Conservation (phyloP, 1,284 basidiomycete genomes). For the Fomitiporia mediterranea region DNA sequence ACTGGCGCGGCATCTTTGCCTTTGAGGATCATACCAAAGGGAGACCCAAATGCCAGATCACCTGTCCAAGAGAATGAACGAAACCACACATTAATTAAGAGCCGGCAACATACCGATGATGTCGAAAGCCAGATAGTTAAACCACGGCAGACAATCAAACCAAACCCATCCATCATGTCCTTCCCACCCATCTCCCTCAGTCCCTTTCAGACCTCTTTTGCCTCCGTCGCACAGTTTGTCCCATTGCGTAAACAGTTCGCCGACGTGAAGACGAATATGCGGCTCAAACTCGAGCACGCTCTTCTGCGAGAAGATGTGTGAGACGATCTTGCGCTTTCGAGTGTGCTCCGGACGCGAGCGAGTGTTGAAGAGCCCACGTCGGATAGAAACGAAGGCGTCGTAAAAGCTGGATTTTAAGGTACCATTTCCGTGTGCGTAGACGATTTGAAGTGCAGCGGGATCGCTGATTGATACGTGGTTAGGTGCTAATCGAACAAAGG, state of each 20-base stretch:
- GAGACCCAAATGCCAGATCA: slow-evolving; percentile 79
- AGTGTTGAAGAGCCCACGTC: slow-evolving; percentile 81
- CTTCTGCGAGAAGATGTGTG: slow-evolving; percentile 85
- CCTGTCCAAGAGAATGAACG: slow-evolving; percentile 34
- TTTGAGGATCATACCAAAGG: slow-evolving; percentile 86
- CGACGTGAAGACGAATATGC: slow-evolving; percentile 61
- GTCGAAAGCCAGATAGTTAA: slow-evolving; percentile 84
- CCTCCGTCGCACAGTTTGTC: slow-evolving; percentile 65
- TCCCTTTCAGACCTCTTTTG: slow-evolving; percentile 47
- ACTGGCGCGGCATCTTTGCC: slow-evolving; percentile 72
- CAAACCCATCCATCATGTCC: slow-evolving; percentile 60
- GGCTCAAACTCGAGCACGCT: slow-evolving; percentile 80
- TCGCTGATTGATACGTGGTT: slow-evolving; percentile 84
- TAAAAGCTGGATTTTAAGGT: slow-evolving; percentile 78
- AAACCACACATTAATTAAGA: neutral
- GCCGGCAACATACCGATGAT: slow-evolving; percentile 51
- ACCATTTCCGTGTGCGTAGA: slow-evolving; percentile 80
- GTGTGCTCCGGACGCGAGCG: slow-evolving; percentile 79
- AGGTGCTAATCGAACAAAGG: slow-evolving; percentile 81
- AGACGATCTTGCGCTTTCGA: slow-evolving; percentile 85
- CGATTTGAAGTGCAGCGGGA: slow-evolving; percentile 66
- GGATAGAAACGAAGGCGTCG: slow-evolving; percentile 74
- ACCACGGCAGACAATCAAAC: slow-evolving; percentile 72
- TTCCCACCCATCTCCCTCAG: slow-evolving; percentile 64
- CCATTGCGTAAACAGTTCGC: slow-evolving; percentile 68